Conservation (phyloP, 306 rosid genomes). For the Pterocarpus macrocarpus region DNA sequence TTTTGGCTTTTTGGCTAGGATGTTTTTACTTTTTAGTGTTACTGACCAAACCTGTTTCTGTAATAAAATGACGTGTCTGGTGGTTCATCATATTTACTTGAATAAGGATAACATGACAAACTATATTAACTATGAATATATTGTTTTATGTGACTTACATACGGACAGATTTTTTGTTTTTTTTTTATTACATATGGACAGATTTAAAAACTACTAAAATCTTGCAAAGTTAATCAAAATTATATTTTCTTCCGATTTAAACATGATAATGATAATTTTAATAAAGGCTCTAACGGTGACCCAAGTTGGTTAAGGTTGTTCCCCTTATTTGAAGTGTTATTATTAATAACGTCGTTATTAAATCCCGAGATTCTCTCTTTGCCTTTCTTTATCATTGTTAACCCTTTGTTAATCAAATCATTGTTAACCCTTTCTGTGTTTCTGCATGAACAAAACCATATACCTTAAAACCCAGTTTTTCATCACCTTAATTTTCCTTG, state of each 20-base stretch:
- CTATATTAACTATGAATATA: neutral
- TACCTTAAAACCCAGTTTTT: constrained; percentile 49
- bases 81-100: neutral
- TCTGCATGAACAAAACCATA: constrained; percentile 14
- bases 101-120: neutral
- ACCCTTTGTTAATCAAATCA: neutral
- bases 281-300: neutral
- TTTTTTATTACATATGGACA: no score
- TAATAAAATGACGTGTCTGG: neutral
- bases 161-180: neutral
- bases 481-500: neutral
- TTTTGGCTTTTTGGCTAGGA: constrained; percentile 24
- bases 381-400: constrained; percentile 50
- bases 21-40: neutral
- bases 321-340: constrained; percentile 1
- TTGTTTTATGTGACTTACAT: neutral
- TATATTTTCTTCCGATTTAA: constrained; percentile 15
- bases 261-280: neutral
- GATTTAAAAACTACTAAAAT: neutral
- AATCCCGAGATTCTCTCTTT: constrained; percentile 54
- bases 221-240: constrained; percentile 17
- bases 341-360: constrained; percentile 43
- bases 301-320: constrained; percentile 17
- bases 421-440: constrained; percentile 34
- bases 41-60: neutral